These are phyloP conservation scores for Pseudocercospora musae DNA, from an alignment of 2,329 filamentous ascomycete genomes.

Conservation along the genomic window DNA sequence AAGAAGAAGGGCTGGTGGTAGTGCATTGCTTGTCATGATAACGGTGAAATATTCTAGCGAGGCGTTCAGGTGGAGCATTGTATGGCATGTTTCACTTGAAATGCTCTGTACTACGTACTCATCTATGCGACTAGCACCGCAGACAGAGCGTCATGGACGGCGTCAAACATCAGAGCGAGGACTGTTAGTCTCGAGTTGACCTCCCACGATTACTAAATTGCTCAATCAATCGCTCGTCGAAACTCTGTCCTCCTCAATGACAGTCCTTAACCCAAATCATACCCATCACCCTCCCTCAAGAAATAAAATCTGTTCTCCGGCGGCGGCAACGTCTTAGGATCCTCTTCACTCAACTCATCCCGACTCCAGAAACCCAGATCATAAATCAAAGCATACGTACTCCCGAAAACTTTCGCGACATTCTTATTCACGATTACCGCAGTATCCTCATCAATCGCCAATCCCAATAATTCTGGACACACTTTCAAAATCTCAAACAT, in stretches of 20 bases:
- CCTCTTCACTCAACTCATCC: constrained; percentile 14
- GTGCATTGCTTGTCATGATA: not conserved
- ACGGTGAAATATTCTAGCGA: not conserved
- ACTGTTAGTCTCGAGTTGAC: not conserved
- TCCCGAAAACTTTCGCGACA: constrained; percentile 21
- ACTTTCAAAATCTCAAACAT: constrained; percentile 21
- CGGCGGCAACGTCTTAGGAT: constrained; percentile 19
- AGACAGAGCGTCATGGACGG: not conserved
- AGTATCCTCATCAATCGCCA: constrained; percentile 24
- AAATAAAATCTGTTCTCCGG: constrained; percentile 22
- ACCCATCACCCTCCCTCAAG: constrained; percentile 19
- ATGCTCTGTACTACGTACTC: not conserved
- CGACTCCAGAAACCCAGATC: constrained; percentile 20
- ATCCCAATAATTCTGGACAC: constrained; percentile 21
- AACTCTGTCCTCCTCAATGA: constrained; percentile 8
- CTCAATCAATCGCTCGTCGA: not conserved
- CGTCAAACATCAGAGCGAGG: not conserved
- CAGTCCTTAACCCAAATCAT: constrained; percentile 21
- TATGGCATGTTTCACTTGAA: not conserved
- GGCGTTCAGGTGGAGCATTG: constrained; percentile 6
- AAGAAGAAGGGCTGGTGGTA: constrained; percentile 19
- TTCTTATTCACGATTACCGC: constrained; percentile 23
- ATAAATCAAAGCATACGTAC: constrained; percentile 22
- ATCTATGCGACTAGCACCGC: not conserved
- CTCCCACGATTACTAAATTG: not conserved